Evolutionary conservation across 2,329 filamentous ascomycete genomes (phyloP).

Genomic region (Talaromyces sp.): DNA sequence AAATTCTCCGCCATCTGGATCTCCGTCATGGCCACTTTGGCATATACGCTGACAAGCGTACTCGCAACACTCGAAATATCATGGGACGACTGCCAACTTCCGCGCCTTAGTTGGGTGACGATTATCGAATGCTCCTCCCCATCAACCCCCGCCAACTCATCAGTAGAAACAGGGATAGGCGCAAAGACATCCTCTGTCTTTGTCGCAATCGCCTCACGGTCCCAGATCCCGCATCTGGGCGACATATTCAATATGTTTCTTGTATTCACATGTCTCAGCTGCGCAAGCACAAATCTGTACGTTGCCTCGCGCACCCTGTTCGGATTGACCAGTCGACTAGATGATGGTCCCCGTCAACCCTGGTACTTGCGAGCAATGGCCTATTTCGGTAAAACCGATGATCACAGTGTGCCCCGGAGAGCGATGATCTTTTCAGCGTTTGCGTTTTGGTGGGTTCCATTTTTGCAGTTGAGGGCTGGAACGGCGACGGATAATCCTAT

Average conservation of each 20-base stretch:
- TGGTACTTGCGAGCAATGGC: conserved; percentile 22
- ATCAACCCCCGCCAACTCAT: not conserved
- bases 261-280: conserved; percentile 30
- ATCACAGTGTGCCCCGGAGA: conserved; percentile 33
- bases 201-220: conserved; percentile 24
- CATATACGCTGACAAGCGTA: conserved; percentile 28
- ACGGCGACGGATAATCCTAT: conserved; percentile 18
- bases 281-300: conserved; percentile 34
- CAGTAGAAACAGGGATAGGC: not conserved
- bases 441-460: conserved; percentile 43
- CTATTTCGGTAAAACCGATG: conserved; percentile 27
- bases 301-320: conserved; percentile 34
- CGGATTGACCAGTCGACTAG: conserved; percentile 26
- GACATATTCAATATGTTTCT: conserved; percentile 29
- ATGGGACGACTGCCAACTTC: conserved; percentile 24
- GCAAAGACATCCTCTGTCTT: conserved; percentile 22
- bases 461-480: conserved; percentile 32
- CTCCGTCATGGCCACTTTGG: conserved; percentile 25
- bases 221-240: conserved; percentile 22
- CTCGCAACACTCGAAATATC: conserved; percentile 27
- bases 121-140: not conserved
- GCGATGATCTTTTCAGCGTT: conserved; percentile 40
- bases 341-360: conserved; percentile 17
- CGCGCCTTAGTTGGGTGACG: conserved; percentile 21
- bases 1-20: conserved; percentile 31